Evolutionary conservation across 805 yeast genomes (phyloP).

Genomic region (Sugiyamaella boreocaroliniensis): DNA sequence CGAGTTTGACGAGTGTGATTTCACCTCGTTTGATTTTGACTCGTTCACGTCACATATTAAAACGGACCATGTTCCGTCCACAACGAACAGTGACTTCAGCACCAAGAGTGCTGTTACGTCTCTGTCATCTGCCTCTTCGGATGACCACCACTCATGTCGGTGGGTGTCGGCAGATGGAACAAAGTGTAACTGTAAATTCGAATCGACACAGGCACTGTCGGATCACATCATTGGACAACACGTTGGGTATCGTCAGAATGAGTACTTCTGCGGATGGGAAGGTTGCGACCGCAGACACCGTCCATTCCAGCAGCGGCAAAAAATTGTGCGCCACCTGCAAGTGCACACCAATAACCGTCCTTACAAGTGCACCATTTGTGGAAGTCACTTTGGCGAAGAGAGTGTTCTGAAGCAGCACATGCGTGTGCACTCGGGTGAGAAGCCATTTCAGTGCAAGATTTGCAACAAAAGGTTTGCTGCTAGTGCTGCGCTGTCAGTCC

Average conservation of each 20-base stretch:
- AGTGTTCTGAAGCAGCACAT: slow-evolving; percentile 72
- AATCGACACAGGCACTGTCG: slow-evolving; percentile 55
- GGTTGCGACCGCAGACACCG: slow-evolving; percentile 61
- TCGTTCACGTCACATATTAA: slow-evolving; percentile 56
- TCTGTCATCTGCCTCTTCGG: slow-evolving; percentile 28
- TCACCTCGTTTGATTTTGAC: slow-evolving; percentile 45
- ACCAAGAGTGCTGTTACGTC: neutral
- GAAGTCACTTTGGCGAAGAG: slow-evolving; percentile 67
- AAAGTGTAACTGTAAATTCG: slow-evolving; percentile 47
- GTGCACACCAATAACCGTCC: slow-evolving; percentile 85
- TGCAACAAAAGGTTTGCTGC: slow-evolving; percentile 82
- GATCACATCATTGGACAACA: slow-evolving; percentile 64
- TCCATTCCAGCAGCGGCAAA: slow-evolving; percentile 76
- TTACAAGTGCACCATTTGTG: slow-evolving; percentile 62
- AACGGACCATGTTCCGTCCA: slow-evolving; percentile 30
- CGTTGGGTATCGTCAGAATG: slow-evolving; percentile 64
- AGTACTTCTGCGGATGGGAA: slow-evolving; percentile 70
- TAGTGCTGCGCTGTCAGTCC: slow-evolving; percentile 74
- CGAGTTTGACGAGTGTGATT: slow-evolving; percentile 72
- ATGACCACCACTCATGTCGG: slow-evolving; percentile 31
- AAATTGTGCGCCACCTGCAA: slow-evolving; percentile 76
- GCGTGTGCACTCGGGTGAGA: slow-evolving; percentile 84
- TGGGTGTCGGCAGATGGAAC: slow-evolving; percentile 17
- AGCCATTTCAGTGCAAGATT: slow-evolving; percentile 65
- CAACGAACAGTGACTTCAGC: slow-evolving; percentile 5